Evolutionary conservation across 2,329 filamentous ascomycete species (phyloP).

Genomic region (Sporothrix schenckii): DNA sequence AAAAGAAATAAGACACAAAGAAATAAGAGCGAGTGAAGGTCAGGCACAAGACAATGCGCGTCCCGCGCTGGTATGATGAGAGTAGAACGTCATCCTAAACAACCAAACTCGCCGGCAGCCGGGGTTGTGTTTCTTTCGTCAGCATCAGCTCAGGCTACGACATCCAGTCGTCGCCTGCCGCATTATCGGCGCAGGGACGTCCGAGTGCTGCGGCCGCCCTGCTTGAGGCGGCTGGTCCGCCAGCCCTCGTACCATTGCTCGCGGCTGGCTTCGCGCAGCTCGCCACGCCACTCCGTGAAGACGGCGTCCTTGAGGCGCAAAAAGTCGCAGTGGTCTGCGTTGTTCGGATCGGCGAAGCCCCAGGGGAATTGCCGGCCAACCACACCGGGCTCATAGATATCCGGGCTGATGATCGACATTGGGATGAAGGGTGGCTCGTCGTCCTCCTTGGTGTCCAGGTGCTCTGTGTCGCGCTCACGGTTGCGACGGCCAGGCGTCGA

Average conservation of each 20-base stretch:
- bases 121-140: neutral
- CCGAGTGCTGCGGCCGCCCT: conserved; percentile 43
- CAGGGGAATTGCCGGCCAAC: conserved; percentile 90
- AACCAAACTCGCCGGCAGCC: no score
- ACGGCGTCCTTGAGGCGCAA: conserved; percentile 85
- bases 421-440: conserved; percentile 73
- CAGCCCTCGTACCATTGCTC: conserved; percentile 96
- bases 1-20: conserved; percentile 7
- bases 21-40: conserved; percentile 7
- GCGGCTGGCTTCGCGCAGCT: conserved; percentile 85
- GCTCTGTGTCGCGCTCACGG: conserved; percentile 57
- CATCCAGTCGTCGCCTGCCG: neutral
- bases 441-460: conserved; percentile 46
- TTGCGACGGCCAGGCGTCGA: conserved; percentile 51
- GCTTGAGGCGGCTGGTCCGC: conserved; percentile 73
- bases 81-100: no score
- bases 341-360: conserved; percentile 94
- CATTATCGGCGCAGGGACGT: conserved; percentile 43
- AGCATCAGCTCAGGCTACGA: neutral
- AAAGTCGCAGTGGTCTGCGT: conserved; percentile 92
- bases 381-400: conserved; percentile 79
- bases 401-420: conserved; percentile 90
- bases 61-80: conserved; percentile 3
- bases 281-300: conserved; percentile 89
- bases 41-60: neutral